Conservation (phyloP, 768 basidiomycete species). For the Naganishia kalamii region DNA sequence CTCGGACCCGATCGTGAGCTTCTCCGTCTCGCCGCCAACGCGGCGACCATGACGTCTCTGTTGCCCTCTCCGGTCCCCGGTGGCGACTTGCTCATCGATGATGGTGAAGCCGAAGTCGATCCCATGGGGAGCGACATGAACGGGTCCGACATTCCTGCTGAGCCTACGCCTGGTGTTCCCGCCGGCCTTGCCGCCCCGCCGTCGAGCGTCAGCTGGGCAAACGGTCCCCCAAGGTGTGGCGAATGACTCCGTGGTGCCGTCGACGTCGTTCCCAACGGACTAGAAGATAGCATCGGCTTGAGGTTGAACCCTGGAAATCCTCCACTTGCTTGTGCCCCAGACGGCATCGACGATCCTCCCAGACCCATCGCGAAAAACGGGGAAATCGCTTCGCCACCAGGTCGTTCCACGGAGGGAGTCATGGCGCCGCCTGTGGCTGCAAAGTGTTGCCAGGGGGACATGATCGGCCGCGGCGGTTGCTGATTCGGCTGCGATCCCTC, state of each 20-base stretch:
- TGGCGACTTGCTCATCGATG: background rate
- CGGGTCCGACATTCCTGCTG: constrained; percentile 16
- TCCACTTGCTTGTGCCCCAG: background rate
- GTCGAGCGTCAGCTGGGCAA: constrained; percentile 41
- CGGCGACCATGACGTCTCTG: constrained; percentile 9
- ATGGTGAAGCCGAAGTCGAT: background rate
- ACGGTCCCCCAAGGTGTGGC: constrained; percentile 44
- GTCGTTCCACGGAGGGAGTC: constrained; percentile 37
- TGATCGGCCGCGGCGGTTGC: background rate
- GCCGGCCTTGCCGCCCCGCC: constrained; percentile 20
- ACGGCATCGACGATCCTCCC: background rate
- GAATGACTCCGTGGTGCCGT: constrained; percentile 24
- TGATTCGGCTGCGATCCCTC: background rate
- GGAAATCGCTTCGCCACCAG: constrained; percentile 5
- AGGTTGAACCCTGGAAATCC: constrained; percentile 5
- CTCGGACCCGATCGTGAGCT: constrained; percentile 17
- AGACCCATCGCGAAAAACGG: constrained; percentile 11
- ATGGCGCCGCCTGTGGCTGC: constrained; percentile 40
- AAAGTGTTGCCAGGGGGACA: constrained; percentile 37
- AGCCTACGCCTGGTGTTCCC: background rate
- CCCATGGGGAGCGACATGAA: background rate
- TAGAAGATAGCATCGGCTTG: background rate
- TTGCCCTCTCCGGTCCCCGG: background rate
- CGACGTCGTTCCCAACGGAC: background rate
- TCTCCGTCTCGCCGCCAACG: constrained; percentile 12